Evolutionary conservation across 371 early-diverging fungal species (phyloP).

Genomic region (Haplosporangium sp.): DNA sequence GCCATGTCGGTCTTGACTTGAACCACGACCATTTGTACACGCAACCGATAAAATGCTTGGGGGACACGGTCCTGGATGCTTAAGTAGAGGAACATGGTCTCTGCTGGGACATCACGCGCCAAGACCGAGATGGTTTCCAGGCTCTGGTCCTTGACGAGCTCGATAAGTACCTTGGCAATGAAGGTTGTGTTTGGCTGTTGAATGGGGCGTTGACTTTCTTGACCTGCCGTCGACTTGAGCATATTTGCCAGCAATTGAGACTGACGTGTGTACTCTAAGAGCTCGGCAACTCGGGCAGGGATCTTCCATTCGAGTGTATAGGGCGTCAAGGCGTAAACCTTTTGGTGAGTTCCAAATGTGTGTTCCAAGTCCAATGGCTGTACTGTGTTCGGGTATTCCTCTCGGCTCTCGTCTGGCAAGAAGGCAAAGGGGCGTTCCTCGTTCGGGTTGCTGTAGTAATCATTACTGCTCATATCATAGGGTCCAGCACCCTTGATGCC

Average conservation of each 20-base stretch:
- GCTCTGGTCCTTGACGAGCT: conserved; percentile 45
- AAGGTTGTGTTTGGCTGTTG: conserved; percentile 9
- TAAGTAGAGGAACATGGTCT: conserved; percentile 47
- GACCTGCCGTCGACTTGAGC: conserved; percentile 2
- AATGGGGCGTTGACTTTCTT: conserved; percentile 7
- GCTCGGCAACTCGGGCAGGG: conserved; percentile 26
- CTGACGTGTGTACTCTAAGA: conserved; percentile 24
- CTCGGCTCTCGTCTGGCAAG: conserved; percentile 33
- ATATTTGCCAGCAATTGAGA: background rate
- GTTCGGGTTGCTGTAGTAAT: conserved; percentile 22
- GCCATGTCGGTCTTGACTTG: conserved; percentile 13
- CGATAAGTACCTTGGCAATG: conserved; percentile 42
- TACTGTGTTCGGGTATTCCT: conserved; percentile 40
- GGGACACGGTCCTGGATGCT: conserved; percentile 43
- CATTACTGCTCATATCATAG: conserved; percentile 27
- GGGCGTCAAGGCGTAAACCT: conserved; percentile 38
- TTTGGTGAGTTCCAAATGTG: conserved; percentile 34
- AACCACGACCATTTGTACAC: conserved; percentile 51
- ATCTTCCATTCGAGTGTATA: conserved; percentile 46
- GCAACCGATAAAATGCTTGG: conserved; percentile 38
- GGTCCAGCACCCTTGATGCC: background rate
- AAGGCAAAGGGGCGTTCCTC: conserved; percentile 31
- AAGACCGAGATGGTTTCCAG: conserved; percentile 33
- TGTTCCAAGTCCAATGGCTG: conserved; percentile 41
- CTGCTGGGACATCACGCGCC: conserved; percentile 43